These are phyloP conservation scores for Fennellomyces sp. DNA, from an alignment of 371 early-diverging fungal genomes.

Conservation along the genomic window DNA sequence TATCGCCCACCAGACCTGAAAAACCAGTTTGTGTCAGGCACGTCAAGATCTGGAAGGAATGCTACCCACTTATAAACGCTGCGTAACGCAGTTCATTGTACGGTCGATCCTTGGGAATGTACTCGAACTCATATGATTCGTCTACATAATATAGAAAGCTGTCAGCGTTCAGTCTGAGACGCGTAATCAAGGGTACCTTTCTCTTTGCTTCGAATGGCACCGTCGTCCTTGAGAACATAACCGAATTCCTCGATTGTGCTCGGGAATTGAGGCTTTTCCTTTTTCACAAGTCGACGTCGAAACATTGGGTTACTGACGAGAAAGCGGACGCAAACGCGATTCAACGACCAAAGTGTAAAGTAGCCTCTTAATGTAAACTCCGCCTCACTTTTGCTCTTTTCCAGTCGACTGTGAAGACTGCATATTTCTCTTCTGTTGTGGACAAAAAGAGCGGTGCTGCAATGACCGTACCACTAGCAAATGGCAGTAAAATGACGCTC, in stretches of 20 bases:
- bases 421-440: neutral
- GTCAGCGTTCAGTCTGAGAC: too few relatives aligned
- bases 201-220: slow-evolving; percentile 33
- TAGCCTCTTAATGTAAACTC: too few relatives aligned
- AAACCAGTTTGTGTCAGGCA: neutral
- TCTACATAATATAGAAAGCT: too few relatives aligned
- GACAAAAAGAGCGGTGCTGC: neutral
- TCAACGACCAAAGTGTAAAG: too few relatives aligned
- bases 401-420: too few relatives aligned
- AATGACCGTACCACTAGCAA: slow-evolving; percentile 4
- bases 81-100: slow-evolving; percentile 46
- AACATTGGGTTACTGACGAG: slow-evolving; percentile 11
- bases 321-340: neutral
- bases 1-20: slow-evolving; percentile 40
- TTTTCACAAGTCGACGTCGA: slow-evolving; percentile 24
- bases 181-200: slow-evolving; percentile 27
- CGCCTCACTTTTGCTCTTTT: too few relatives aligned
- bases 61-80: slow-evolving; percentile 32
- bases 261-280: slow-evolving; percentile 34
- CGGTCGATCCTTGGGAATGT: slow-evolving; percentile 32
- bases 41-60: neutral
- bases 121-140: slow-evolving; percentile 37
- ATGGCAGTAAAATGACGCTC: neutral
- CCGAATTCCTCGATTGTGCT: slow-evolving; percentile 40
- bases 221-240: slow-evolving; percentile 40